Base-by-base conservation (phyloP, 225 moss, liverwort and hornwort genomes). In the Pseudoscleropodium purum region DNA sequence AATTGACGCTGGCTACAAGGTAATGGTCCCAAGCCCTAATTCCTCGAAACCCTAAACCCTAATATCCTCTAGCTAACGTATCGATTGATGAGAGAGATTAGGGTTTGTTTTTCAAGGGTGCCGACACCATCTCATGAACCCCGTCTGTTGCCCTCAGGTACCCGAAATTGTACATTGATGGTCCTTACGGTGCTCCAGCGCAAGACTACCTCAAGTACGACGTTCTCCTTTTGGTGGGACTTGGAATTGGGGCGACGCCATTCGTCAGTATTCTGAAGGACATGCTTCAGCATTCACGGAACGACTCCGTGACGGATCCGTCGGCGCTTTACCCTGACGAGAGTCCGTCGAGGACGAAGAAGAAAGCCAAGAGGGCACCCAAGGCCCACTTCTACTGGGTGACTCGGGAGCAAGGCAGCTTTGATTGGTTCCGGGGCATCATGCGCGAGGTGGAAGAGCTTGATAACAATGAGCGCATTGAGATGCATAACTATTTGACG, bases 311-410 rank as follows among this genome's bases (percentile, higher is more conserved):
- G 15, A 37, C 41, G 9, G 92, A 96, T 62, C 84, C 85, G 79
- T 82, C 90, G 84, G 1, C 20, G 41, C 87, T 87, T 5, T 68
- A 34, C 61, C 84, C 88, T 7, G 67, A 83, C 37, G 94, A 93
- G 54, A 93, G 92, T 84, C 92, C 95, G 15, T 64, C 64, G 18
- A 89, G 74, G 61, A 92, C 89, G 81, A 83, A 90, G 83, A 96
- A 93, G 89, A 93, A 91, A 84, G 51, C 86, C 34, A 91, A 91
- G 89, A 62, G 90, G 80, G 94, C 91, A 85, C 92, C 93, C 49
- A 95, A 97, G 89, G 99, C 99, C 4, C 94, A 99, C 90, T 99
- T 94, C 90, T 99, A 99, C 90, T 99, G 99, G 99, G 97, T 99
- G 66, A 99, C 99, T 18, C 91, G 99, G 84, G 99, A 99, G 91